Evolutionary conservation across 352 stramenopile species (phyloP), one percentile per base, ranked within the genome.

Genomic region (Pythium grandisporangium): DNA sequence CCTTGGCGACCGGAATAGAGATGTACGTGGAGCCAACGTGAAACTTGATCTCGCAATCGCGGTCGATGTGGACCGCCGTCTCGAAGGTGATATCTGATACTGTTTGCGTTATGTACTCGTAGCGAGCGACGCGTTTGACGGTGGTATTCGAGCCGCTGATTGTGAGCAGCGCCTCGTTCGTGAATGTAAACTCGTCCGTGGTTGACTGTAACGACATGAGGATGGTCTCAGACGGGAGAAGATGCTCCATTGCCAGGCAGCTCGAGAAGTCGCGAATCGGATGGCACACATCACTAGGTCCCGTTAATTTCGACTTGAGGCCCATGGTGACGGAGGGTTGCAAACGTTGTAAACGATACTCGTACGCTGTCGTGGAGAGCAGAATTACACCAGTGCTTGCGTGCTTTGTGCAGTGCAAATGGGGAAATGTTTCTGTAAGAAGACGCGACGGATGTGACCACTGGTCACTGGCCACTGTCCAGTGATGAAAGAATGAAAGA

Each of bases 21-120:
- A 75, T 44, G 14, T 35, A 27, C 14, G 45, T 30, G 8, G 40
- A 30, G 16, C 64, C 61, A 13, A 70, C 39, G 7, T 42, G 34
- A 21, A 75, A 64, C 30, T 66, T 58, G 32, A 75, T 53, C 51
- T 75, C 64, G 34, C 61, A 66, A 38, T 75, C 64, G 39, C 64
- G 64, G 32, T 75, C 64, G 21, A 61, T 58, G 43, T 63, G 61
- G 30, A 61, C 64, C 5, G 64, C 63, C 10, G 57, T 71, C 58
- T 75, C 61, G 30, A 75, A 75, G 23, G 48, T 40, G 5, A 75
- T 54, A 21, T 60, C 5, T 16, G 52, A 21, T 24, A 75, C 36
- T 19, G 20, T 30, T 20, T 60, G 26, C 17, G 0, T 30, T 32
- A 60, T 66, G 51, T 63, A 75, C 19, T 70, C 57, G 34, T 59